phyloP scores from a whole-genome alignment of 306 rosid genomes.

The Glycine latifolia region DNA sequence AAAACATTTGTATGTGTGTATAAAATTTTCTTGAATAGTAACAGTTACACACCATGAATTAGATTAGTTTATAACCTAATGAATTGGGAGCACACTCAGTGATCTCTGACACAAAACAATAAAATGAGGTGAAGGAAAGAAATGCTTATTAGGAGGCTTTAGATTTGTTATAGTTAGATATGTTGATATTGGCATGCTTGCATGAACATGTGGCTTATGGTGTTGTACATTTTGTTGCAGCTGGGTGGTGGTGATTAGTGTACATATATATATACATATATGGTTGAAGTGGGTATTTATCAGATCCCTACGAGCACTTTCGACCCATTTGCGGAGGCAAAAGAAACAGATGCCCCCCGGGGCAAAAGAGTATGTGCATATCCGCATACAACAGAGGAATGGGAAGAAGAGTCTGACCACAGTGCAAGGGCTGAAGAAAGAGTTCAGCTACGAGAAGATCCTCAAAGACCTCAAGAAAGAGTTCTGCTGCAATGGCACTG shows the following conservation, averaged over 20 bases:
- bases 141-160: neutral
- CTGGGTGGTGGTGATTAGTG: too few relatives aligned
- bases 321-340: slow-evolving; percentile 76
- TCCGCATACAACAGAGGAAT: slow-evolving; percentile 83
- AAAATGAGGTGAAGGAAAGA: too few relatives aligned
- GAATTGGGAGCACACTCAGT: too few relatives aligned
- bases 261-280: slow-evolving; percentile 45
- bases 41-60: too few relatives aligned
- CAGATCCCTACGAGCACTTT: slow-evolving; percentile 55
- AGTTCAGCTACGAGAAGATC: slow-evolving; percentile 76
- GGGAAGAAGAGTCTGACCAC: slow-evolving; percentile 82
- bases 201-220: neutral
- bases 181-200: neutral
- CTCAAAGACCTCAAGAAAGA: slow-evolving; percentile 80
- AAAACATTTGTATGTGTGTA: too few relatives aligned
- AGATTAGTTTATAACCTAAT: too few relatives aligned
- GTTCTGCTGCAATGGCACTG: slow-evolving; percentile 89
- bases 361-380: slow-evolving; percentile 70
- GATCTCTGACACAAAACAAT: too few relatives aligned
- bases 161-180: neutral
- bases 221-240: neutral
- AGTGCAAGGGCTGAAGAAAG: slow-evolving; percentile 75
- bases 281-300: slow-evolving; percentile 66
- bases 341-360: slow-evolving; percentile 72
- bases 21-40: too few relatives aligned